Conservation (phyloP, 176 grass and related monocot genomes). For the Aechmea fasciata region DNA sequence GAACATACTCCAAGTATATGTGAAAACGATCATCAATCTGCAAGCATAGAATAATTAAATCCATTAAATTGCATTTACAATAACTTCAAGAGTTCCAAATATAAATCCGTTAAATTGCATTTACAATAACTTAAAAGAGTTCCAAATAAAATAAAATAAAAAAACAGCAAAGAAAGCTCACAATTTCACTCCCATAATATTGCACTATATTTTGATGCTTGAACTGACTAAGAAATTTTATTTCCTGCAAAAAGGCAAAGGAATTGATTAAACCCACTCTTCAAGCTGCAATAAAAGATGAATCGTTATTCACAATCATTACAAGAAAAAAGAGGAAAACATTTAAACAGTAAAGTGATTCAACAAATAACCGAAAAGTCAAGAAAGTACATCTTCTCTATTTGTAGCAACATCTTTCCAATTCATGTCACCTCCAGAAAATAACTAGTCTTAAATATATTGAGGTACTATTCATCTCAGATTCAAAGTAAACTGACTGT, state of each 20-base stretch:
- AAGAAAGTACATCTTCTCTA: no score
- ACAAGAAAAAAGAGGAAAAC: constrained; percentile 2
- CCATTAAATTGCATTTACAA: constrained; percentile 19
- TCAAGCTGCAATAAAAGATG: background rate
- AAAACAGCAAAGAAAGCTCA: constrained; percentile 38
- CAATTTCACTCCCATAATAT: constrained; percentile 88
- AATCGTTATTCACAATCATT: background rate
- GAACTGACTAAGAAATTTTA: constrained; percentile 96
- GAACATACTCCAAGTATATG: constrained; percentile 96
- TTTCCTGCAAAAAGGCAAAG: constrained; percentile 68
- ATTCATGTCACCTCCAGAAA: no score
- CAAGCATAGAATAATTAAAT: constrained; percentile 1
- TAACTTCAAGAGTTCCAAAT: background rate
- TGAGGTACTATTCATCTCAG: no score
- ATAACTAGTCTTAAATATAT: no score
- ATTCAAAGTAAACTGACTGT: no score
- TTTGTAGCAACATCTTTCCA: no score
- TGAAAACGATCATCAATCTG: constrained; percentile 74
- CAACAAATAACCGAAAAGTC: no score
- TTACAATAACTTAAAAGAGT: background rate
- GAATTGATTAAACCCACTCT: constrained; percentile 11
- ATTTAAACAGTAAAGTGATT: background rate
- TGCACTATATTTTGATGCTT: constrained; percentile 99
- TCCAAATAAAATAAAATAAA: background rate
- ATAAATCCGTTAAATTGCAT: constrained; percentile 19